Conservation (phyloP, 495 filamentous ascomycete genomes). For the Annulohypoxylon stygium region DNA sequence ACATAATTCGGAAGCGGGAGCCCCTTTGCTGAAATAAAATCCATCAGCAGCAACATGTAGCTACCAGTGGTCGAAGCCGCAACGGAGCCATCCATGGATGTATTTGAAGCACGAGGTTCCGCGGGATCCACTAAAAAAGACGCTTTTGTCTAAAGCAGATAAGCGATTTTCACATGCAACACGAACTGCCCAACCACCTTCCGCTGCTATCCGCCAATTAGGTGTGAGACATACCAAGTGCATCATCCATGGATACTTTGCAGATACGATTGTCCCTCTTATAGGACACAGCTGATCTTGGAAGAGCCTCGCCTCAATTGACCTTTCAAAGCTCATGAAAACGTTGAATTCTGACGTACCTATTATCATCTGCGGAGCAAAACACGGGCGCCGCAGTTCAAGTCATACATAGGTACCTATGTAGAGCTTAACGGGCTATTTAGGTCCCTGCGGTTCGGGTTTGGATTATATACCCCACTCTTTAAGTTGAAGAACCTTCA, state of each 20-base stretch:
- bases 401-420: no score
- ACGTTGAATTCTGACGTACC: neutral
- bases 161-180: constrained; percentile 47
- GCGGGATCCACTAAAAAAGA: constrained; percentile 20
- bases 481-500: no score
- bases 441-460: no score
- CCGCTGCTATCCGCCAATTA: neutral
- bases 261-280: neutral
- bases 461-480: no score
- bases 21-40: constrained; percentile 21
- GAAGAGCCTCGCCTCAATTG: neutral
- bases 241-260: constrained; percentile 2
- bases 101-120: constrained; percentile 30
- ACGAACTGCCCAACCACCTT: constrained; percentile 7
- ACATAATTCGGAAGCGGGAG: neutral
- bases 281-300: neutral
- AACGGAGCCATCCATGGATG: constrained; percentile 10
- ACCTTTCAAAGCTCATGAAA: neutral
- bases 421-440: no score
- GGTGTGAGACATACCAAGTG: neutral
- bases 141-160: constrained; percentile 20
- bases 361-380: neutral
- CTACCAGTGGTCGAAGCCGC: constrained; percentile 18
- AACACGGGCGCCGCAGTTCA: neutral
- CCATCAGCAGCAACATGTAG: neutral